Conservation (phyloP, 2,329 filamentous ascomycete species). For the Arthrobotrys iridis region DNA sequence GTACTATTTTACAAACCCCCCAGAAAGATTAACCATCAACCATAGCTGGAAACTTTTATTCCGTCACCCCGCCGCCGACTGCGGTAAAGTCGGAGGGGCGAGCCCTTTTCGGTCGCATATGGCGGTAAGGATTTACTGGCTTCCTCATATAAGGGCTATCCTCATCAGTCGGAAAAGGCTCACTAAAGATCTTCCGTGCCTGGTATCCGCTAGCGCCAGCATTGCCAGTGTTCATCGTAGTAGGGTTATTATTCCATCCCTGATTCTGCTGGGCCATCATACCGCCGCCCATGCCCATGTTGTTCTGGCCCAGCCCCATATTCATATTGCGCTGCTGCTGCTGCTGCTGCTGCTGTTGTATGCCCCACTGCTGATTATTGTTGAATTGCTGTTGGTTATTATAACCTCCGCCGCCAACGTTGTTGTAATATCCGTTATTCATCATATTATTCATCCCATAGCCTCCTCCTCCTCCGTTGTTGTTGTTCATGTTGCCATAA, state of each 20-base stretch:
- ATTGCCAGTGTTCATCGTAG: not conserved
- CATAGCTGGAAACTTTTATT: constrained; percentile 11
- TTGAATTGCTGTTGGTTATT: constrained; percentile 58
- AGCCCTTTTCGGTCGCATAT: constrained; percentile 80
- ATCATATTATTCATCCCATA: constrained; percentile 55
- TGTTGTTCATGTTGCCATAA: constrained; percentile 60
- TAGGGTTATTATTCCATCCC: constrained; percentile 2
- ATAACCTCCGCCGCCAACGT: constrained; percentile 59
- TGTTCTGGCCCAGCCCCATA: constrained; percentile 49
- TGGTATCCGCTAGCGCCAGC: constrained; percentile 63
- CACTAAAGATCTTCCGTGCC: constrained; percentile 67
- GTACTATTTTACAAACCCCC: constrained; percentile 42
- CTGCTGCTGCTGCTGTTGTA: constrained; percentile 57
- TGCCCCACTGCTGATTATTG: constrained; percentile 59
- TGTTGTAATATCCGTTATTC: constrained; percentile 58
- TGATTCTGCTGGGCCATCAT: constrained; percentile 7
- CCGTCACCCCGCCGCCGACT: constrained; percentile 55
- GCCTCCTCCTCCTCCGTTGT: constrained; percentile 49
- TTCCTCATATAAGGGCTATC: constrained; percentile 95
- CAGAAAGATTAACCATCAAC: not conserved
- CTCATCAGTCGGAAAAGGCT: constrained; percentile 72
- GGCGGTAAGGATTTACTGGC: constrained; percentile 91
- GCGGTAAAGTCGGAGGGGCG: constrained; percentile 79
- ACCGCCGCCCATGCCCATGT: constrained; percentile 26
- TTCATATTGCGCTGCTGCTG: constrained; percentile 47